Evolutionary conservation across 805 yeast species (phyloP), one percentile per base, ranked within the genome.

Genomic region (Metschnikowia colocasiae): DNA sequence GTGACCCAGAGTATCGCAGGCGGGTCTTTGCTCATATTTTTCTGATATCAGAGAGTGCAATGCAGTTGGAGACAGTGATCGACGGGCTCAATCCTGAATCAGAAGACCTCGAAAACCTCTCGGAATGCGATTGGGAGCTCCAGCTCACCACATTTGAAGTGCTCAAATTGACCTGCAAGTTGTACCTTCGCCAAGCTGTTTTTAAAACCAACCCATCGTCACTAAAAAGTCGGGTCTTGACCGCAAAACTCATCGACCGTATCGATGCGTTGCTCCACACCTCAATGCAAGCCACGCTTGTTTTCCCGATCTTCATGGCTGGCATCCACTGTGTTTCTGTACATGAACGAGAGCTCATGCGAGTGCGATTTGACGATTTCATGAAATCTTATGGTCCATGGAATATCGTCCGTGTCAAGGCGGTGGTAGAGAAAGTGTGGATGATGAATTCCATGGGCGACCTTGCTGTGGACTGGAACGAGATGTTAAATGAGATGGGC

Each of bases 241-340:
- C 77, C 29, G 71, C 72, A 43, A 82, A 81, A 51, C 67, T 85
- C 45, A 58, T 76, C 22, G 72, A 77, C 45, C 74, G 84, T 48
- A 63, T 87, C 20, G 87, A 83, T 54, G 71, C 79, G 2, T 73
- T 86, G 4, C 58, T 87, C 31, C 87, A 80, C 2, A 73, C 92
- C 0, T 75, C 79, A 1, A 83, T 85, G 36, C 90, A 86, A 57
- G 82, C 87, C 3, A 80, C 85, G 1, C 62, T 86, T 13, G 83
- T 86, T 33, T 87, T 87, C 63, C 95, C 95, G 0, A 63, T 86
- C 52, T 87, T 87, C 59, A 79, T 87, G 18, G 85, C 89, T 1
- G 95, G 92, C 1, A 76, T 87, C 58, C 82, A 82, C 59, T 77
- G 85, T 53, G 75, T 79, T 4, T 73, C 77, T 0, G 60, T 59